Evolutionary conservation across 495 filamentous ascomycete species (phyloP).

Genomic region (Sordaria brevicollis): DNA sequence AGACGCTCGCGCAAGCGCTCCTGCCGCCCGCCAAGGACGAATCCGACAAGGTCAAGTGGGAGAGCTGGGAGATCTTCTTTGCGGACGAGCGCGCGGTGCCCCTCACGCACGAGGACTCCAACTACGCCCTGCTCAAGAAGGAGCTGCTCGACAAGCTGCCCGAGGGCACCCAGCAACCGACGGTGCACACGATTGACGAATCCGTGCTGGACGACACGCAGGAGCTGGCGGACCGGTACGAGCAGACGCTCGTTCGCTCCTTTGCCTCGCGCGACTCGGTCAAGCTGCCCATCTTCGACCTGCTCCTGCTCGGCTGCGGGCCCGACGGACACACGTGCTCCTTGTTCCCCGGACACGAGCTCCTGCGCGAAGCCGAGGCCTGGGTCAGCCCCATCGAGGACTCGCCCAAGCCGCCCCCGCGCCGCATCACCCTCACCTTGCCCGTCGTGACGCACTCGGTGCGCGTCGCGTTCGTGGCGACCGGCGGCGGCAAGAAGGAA

Average conservation of each 20-base stretch:
- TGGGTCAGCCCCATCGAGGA: slow-evolving; percentile 89
- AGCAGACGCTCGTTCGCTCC: slow-evolving; percentile 70
- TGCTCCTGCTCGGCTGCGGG: slow-evolving; percentile 84
- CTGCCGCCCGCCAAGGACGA: slow-evolving; percentile 54
- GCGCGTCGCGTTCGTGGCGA: slow-evolving; percentile 83
- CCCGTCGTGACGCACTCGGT: slow-evolving; percentile 78
- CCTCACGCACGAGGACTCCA: slow-evolving; percentile 84
- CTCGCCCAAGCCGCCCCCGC: slow-evolving; percentile 87
- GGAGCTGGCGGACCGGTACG: slow-evolving; percentile 88
- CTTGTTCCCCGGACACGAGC: slow-evolving; percentile 79
- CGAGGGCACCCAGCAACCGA: slow-evolving; percentile 48
- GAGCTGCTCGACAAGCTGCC: slow-evolving; percentile 86
- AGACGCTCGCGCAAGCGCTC: slow-evolving; percentile 70
- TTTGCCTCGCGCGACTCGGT: slow-evolving; percentile 82
- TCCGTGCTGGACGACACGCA: slow-evolving; percentile 68
- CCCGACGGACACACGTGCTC: slow-evolving; percentile 97
- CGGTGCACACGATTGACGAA: slow-evolving; percentile 67
- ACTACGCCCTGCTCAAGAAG: slow-evolving; percentile 77
- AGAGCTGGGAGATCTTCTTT: slow-evolving; percentile 96
- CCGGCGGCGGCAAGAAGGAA: slow-evolving; percentile 79
- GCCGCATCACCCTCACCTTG: slow-evolving; percentile 82
- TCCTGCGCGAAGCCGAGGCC: slow-evolving; percentile 78
- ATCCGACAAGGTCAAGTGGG: slow-evolving; percentile 57
- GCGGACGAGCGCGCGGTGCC: slow-evolving; percentile 94
- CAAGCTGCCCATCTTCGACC: slow-evolving; percentile 86